Evolutionary conservation across 371 early-diverging fungal genomes (phyloP).

Genomic region (Mortierella polycephala): DNA sequence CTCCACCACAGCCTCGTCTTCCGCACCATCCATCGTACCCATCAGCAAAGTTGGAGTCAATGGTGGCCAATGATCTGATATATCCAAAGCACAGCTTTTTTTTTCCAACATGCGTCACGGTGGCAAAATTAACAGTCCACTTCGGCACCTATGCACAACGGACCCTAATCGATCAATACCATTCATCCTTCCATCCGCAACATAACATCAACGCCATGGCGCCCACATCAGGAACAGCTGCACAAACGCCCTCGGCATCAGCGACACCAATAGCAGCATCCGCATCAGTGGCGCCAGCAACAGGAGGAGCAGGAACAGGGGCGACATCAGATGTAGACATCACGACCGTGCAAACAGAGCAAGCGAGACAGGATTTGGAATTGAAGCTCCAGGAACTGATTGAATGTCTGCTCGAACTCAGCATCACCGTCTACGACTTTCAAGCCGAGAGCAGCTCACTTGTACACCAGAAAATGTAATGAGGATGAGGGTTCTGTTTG

Average conservation of each 20-base stretch:
- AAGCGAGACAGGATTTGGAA: conserved; percentile 61
- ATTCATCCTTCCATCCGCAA: no score
- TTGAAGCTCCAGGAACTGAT: conserved; percentile 67
- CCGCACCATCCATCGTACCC: no score
- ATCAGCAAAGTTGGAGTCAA: no score
- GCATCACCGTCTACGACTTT: conserved; percentile 77
- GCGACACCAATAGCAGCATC: conserved; percentile 7
- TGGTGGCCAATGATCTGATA: no score
- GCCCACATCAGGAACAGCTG: neutral
- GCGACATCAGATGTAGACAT: conserved; percentile 7
- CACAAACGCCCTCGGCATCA: conserved; percentile 12
- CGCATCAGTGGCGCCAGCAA: neutral
- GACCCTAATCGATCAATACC: no score
- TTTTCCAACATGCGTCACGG: no score
- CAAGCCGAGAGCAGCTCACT: conserved; percentile 72
- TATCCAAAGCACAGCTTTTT: no score
- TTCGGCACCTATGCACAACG: no score
- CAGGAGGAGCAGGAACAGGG: neutral
- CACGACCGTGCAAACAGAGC: conserved; percentile 24
- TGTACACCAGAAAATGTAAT: conserved; percentile 74
- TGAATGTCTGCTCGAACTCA: conserved; percentile 71
- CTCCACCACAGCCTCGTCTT: no score
- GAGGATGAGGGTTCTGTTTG: neutral
- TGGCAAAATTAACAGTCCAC: no score
- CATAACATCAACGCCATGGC: neutral